Conservation (phyloP, 2,329 filamentous ascomycete species). For the Teratosphaeria viscida region DNA sequence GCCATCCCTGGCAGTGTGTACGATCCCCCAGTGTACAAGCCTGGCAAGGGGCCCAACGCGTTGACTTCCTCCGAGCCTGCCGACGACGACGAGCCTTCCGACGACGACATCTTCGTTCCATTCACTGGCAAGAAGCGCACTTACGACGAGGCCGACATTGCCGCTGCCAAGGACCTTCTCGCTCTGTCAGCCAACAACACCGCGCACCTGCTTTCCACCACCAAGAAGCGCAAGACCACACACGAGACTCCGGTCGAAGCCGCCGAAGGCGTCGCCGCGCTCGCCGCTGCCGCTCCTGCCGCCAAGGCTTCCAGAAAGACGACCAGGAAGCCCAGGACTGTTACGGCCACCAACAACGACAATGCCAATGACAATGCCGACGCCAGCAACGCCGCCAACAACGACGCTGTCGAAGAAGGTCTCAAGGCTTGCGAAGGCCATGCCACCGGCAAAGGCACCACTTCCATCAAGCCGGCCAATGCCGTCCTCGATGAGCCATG, state of each 20-base stretch:
- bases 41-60: background rate
- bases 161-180: background rate
- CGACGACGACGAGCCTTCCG: background rate
- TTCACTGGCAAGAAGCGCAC: background rate
- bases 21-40: background rate
- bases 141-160: background rate
- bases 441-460: conserved; percentile 2
- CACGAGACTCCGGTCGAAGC: background rate
- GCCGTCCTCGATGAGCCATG: conserved; percentile 7
- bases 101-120: background rate
- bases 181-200: background rate
- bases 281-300: background rate
- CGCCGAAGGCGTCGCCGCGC: background rate
- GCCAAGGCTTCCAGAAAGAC: background rate
- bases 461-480: background rate
- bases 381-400: background rate
- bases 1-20: too few relatives aligned
- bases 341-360: background rate
- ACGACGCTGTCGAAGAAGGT: background rate
- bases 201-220: background rate
- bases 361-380: background rate
- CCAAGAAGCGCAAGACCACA: background rate
- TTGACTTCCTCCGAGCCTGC: background rate
- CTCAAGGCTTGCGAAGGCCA: background rate
- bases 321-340: background rate